Conservation (phyloP, 208 protist genomes). For the Borovskyia barvae region DNA sequence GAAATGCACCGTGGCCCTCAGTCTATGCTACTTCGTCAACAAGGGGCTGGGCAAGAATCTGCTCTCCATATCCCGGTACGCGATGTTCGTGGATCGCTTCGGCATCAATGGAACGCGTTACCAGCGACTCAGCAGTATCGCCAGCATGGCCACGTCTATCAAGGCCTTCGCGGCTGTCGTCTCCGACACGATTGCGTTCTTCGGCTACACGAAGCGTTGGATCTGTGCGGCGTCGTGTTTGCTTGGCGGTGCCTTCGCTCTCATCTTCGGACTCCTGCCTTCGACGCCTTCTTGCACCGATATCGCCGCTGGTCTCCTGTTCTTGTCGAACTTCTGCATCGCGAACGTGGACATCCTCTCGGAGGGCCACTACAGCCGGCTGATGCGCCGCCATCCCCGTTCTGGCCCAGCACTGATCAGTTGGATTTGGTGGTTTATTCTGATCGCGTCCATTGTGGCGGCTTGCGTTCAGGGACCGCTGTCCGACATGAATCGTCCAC, state of each 20-base stretch:
- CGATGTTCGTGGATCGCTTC: conserved; percentile 55
- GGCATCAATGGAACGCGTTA: conserved; percentile 40
- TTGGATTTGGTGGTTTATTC: conserved; percentile 65
- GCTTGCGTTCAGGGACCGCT: conserved; percentile 49
- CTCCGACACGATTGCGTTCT: conserved; percentile 49
- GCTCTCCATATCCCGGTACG: conserved; percentile 33
- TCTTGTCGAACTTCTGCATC: conserved; percentile 40
- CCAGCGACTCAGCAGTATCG: conserved; percentile 44
- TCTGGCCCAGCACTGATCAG: conserved; percentile 46
- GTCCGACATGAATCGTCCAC: conserved; percentile 30
- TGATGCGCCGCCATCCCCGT: conserved; percentile 37
- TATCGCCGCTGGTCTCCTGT: conserved; percentile 34
- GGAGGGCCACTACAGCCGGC: conserved; percentile 64
- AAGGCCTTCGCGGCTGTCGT: conserved; percentile 62
- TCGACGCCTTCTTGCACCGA: conserved; percentile 18
- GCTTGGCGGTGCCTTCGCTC: conserved; percentile 25
- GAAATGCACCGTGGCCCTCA: conserved; percentile 31
- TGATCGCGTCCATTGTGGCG: conserved; percentile 40
- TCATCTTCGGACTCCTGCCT: conserved; percentile 39
- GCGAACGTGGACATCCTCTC: conserved; percentile 69
- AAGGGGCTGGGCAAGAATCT: conserved; percentile 52
- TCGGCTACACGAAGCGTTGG: conserved; percentile 68
- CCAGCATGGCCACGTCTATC: conserved; percentile 53
- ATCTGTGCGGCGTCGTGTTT: conserved; percentile 41
- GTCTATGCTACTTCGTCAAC: conserved; percentile 45